Base-by-base conservation (phyloP, 169 alveolate species). In the Plasmodium fragile region DNA sequence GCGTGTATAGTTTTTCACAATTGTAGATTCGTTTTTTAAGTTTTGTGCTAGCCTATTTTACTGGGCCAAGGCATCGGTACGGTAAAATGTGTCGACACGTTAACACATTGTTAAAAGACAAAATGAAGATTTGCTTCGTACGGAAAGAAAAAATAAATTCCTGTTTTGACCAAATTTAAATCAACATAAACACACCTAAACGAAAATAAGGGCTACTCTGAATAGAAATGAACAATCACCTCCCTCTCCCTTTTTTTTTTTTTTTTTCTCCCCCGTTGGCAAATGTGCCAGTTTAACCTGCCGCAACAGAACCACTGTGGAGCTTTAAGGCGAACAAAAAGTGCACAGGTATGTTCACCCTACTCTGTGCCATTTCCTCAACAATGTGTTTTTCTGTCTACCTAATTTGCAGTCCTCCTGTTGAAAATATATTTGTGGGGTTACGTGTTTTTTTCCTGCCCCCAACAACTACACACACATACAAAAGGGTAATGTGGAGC, bases 261-360 rank as follows among this genome's bases (percentile, higher is more conserved):
- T 65, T 65, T 65, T 65, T 65, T 65, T 65, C 28, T 65, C 36
- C 30, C 75, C 41, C 36, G 18, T 65, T 28, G 36, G 75, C 16
- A 22, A 65, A 65, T 65, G 75, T 65, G n/a, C n/a, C 75, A 22
- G n/a, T 65, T 25, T 22, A 65, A 65, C 75, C 75, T 65, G 75
- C 5, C 30, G n/a, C 39, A 65, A 25, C 34, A 65, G 41, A 65
- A 65, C 30, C 59, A n/a, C 75, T 65, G 41, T 7, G 36, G 41
- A 65, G 75, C 6, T 36, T 28, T n/a, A 55, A 65, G n/a, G 75
- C 6, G 75, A 39, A 10, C 4, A 22, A 65, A 18, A 65, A 34
- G 32, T 65, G 36, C n/a, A 65, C 36, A 10, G 18, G 10, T 59
- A 65, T n/a, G 75, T 65, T 65, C 30, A 65, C 34, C 75, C 36